Evolutionary conservation across 164 flowering plant genomes (phyloP), one percentile per base, ranked within the genome.

Genomic region (Magnolia kwangsiensis): DNA sequence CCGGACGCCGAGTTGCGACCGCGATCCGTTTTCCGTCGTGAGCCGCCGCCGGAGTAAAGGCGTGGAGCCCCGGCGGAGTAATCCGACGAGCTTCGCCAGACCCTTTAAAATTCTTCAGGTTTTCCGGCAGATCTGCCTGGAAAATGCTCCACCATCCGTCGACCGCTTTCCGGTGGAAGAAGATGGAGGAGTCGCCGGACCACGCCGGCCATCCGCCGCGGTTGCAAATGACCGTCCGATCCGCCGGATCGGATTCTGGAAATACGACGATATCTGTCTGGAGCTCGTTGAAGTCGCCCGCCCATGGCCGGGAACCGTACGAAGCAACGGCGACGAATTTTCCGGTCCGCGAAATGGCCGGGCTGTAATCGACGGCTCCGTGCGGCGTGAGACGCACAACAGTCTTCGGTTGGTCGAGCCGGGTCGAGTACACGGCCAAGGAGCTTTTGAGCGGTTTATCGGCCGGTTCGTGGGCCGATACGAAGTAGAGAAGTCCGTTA

Each of bases 81-180:
- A 94, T 79, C 20, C 97, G 88, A 9, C 67, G 67, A 1, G 87
- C 81, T 20, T 50, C 49, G 50, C 16, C 27, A 7, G n/a, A 21
- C 5, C 69, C 69, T 4, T 23, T 10, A 45, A 19, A 14, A 68
- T 31, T 2, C 76, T 71, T 7, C 63, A 58, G 76, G 85, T 79
- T 23, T 67, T 79, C 8, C 87, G 71, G 71, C 11, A 91, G 71
- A 76, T 86, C 91, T 0, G 82, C 82, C 2, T 87, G 77, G 83
- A 77, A 95, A 79, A 95, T 80, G 84, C 98, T 95, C 98, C 98
- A 95, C 97, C 98, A 95, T 0, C 97, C 94, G 73, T 95, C 97
- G 1, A 87, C 96, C 18, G 88, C 85, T 74, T 80, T 82, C 20
- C 92, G 91, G 80, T 95, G 98, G 69, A 90, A 95, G 83, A 76